Percentiles rank a stretch among this genome's conserved stretches.
These are phyloP conservation scores for Blastobotrys petasosporus DNA, from an alignment of 1,139 yeast genomes.

Conservation along the genomic window DNA sequence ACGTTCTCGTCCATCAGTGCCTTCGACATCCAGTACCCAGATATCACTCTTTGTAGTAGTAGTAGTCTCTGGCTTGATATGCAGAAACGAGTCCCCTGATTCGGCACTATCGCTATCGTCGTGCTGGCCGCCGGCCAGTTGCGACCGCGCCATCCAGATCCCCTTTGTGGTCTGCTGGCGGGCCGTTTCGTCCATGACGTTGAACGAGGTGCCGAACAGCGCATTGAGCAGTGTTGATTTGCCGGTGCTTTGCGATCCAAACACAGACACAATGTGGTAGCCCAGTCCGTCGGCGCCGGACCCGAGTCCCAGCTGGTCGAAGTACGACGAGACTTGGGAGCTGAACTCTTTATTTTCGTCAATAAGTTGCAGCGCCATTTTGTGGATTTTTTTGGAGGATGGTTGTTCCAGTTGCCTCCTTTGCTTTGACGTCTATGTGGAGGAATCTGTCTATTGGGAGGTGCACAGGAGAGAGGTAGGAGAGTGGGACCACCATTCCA, in stretches of 20 bases:
- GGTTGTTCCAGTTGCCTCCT: too few species aligned
- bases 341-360: constrained; percentile 66
- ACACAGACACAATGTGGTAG: constrained; percentile 89
- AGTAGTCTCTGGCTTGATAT: constrained; percentile 8
- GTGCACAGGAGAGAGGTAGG: too few species aligned
- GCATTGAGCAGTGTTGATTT: constrained; percentile 85
- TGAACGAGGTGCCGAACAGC: constrained; percentile 79
- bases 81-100: constrained; percentile 17
- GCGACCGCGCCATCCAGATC: constrained; percentile 72
- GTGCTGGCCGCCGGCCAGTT: constrained; percentile 11
- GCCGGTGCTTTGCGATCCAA: constrained; percentile 96
- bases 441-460: too few species aligned
- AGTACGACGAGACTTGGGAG: constrained; percentile 32
- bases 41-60: constrained; percentile 24
- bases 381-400: too few species aligned
- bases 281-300: constrained; percentile 51
- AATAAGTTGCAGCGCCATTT: constrained; percentile 53
- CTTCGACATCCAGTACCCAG: constrained; percentile 94
- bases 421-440: too few species aligned
- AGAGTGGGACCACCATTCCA: too few species aligned
- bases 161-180: constrained; percentile 89
- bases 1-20: constrained; percentile 95
- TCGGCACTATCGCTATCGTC: constrained; percentile 13
- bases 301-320: constrained; percentile 30
- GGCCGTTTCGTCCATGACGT: constrained; percentile 80